phyloP scores from a whole-genome alignment of 1,284 basidiomycete species.

The Cutaneotrichosporon sp. region DNA sequence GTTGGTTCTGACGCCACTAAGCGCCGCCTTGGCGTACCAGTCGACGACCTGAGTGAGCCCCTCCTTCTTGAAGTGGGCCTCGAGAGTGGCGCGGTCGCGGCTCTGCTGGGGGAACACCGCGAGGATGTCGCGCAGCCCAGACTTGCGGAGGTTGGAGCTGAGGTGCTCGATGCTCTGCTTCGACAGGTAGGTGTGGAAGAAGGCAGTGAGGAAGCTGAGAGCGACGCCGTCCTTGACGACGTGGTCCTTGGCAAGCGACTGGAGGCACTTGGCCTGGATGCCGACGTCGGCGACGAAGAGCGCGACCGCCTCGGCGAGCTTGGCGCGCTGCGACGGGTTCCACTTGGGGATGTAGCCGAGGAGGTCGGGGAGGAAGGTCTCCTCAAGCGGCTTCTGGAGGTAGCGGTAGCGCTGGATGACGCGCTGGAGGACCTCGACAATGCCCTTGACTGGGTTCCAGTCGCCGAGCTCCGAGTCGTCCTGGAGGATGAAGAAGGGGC shows the following conservation, averaged over 20 bases:
- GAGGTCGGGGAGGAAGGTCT: conserved; percentile 74
- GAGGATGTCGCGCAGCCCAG: conserved; percentile 80
- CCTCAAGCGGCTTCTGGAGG: conserved; percentile 92
- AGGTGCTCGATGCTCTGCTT: conserved; percentile 85
- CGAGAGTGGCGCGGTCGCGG: conserved; percentile 69
- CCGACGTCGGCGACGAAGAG: conserved; percentile 79
- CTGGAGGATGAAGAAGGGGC: conserved; percentile 53
- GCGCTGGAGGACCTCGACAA: conserved; percentile 89
- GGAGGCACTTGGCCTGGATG: conserved; percentile 70
- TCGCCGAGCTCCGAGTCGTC: conserved; percentile 29
- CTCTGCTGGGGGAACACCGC: conserved; percentile 82
- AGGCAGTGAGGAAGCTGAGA: conserved; percentile 69
- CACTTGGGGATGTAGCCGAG: conserved; percentile 86
- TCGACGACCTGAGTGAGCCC: conserved; percentile 76
- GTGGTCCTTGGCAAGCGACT: conserved; percentile 85
- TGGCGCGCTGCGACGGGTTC: conserved; percentile 70
- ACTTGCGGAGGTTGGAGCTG: conserved; percentile 70
- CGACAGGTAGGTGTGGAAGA: conserved; percentile 66
- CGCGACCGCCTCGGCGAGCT: conserved; percentile 76
- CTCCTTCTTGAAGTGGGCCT: conserved; percentile 80
- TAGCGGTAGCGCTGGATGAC: conserved; percentile 98
- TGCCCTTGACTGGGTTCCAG: conserved; percentile 68
- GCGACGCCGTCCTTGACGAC: conserved; percentile 88
- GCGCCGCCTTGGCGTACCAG: conserved; percentile 86
- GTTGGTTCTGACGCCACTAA: conserved; percentile 67